A percentile compares a stretch with the other conserved stretches of the same genome.
These are phyloP conservation scores for Triglochin maritima DNA, from an alignment of 106 monocot species.

Conservation along the genomic window DNA sequence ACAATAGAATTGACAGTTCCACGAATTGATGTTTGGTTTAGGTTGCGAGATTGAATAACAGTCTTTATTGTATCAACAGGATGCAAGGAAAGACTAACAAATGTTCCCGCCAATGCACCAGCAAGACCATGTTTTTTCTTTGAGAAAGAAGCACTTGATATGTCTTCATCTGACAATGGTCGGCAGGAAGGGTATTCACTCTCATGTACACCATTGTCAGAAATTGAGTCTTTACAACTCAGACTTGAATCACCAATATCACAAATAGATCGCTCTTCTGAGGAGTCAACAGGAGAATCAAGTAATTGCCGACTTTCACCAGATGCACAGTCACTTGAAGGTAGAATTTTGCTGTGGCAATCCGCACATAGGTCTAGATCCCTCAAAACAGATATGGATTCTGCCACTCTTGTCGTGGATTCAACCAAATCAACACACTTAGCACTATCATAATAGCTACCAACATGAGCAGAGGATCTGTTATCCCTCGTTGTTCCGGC, in stretches of 20 bases:
- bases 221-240: constrained; percentile 7
- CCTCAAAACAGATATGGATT: constrained; percentile 15
- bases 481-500: constrained; percentile 1
- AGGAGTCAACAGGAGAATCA: constrained; percentile 20
- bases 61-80: constrained; percentile 95
- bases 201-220: constrained; percentile 2
- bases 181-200: not conserved
- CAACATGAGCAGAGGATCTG: not conserved
- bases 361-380: constrained; percentile 9
- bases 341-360: constrained; percentile 11
- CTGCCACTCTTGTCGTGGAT: constrained; percentile 11
- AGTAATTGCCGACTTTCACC: constrained; percentile 9
- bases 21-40: constrained; percentile 27
- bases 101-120: constrained; percentile 85
- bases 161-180: constrained; percentile 24
- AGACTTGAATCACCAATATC: constrained; percentile 11
- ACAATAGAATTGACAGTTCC: constrained; percentile 39
- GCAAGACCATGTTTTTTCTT: constrained; percentile 68
- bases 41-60: constrained; percentile 54
- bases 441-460: constrained; percentile 7
- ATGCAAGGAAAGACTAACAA: constrained; percentile 81
- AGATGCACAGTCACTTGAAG: constrained; percentile 5
- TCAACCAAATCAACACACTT: constrained; percentile 2
- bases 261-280: constrained; percentile 9
- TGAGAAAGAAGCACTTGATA: constrained; percentile 28